phyloP scores from a whole-genome alignment of 2,329 filamentous ascomycete genomes.

The Chaetomium sp. region DNA sequence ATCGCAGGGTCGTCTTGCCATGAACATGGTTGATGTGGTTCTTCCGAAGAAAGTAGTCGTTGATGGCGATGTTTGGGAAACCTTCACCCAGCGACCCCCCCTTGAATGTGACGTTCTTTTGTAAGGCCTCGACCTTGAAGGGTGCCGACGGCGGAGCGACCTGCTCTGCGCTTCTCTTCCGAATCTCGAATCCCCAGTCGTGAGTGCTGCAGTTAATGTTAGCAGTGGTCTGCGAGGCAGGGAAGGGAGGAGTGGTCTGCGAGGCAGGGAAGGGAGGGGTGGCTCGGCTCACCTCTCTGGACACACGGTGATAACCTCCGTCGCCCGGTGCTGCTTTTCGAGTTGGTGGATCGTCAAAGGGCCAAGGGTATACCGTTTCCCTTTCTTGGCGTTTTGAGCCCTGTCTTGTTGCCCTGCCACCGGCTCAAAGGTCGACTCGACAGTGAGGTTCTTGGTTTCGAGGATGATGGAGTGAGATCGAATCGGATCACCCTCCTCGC shows the following conservation, averaged over 20 bases:
- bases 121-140: constrained; percentile 32
- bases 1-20: constrained; percentile 41
- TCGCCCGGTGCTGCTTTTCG: constrained; percentile 27
- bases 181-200: constrained; percentile 45
- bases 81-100: constrained; percentile 23
- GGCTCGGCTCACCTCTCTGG: constrained; percentile 38
- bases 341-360: constrained; percentile 21
- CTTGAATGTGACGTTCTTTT: constrained; percentile 34
- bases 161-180: constrained; percentile 33
- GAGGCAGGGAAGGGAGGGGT: background rate
- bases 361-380: constrained; percentile 21
- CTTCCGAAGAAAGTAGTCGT: constrained; percentile 8
- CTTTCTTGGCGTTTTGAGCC: background rate
- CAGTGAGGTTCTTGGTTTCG: constrained; percentile 28
- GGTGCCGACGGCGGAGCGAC: constrained; percentile 29
- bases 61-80: constrained; percentile 38
- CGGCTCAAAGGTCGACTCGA: constrained; percentile 29
- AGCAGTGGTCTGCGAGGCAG: constrained; percentile 27
- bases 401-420: constrained; percentile 11
- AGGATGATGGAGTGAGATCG: constrained; percentile 26
- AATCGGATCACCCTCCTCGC: constrained; percentile 5
- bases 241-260: constrained; percentile 17
- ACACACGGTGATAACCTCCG: constrained; percentile 39
- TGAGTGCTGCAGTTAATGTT: constrained; percentile 34
- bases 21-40: constrained; percentile 37